Evolutionary conservation across 2,329 filamentous ascomycete genomes (phyloP), one percentile per base, ranked within the genome.

Genomic region (Pseudogymnoascus pannorum): DNA sequence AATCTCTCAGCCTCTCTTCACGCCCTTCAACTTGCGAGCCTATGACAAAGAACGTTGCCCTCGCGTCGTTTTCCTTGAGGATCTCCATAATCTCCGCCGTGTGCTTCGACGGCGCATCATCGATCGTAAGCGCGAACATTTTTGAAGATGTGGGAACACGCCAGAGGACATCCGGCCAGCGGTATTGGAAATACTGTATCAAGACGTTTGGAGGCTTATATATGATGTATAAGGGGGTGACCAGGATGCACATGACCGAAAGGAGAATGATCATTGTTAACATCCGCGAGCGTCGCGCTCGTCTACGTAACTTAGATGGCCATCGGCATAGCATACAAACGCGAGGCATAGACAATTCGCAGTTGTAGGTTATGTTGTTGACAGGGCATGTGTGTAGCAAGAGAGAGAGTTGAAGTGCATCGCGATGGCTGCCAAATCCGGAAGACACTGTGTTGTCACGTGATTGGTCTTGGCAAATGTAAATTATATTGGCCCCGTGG

Each of bases 11-110:
- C 2, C 80, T 73, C 5, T 77, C 75, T 69, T 87, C 80, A 2
- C 76, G 73, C 1, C 81, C 83, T 5, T 29, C 35, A 8, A 91
- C 85, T 75, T 96, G 91, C 2, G 81, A 81, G 7, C 92, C 92
- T 68, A 96, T 96, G 31, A 95, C 81, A 73, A 96, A 97, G 73
- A 96, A 94, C 0, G 92, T 96, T 0, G 92, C 92, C 18, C 79
- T 83, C 12, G 87, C 90, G 61, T 81, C 79, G 69, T 91, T 80
- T 22, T 78, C 77, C 60, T 79, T 76, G n/a, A 96, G 78, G 0
- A 90, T 75, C 44, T 84, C 75, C 60, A 92, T 76, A 63, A 96
- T 92, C 61, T 86, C 83, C 48, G 74, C 70, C 1, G 92, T 95
- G 72, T 89, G 80, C 44, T 81, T 74, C 1, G 88, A 92, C 0